Evolutionary conservation across 2,329 filamentous ascomycete genomes (phyloP), one percentile per base, ranked within the genome.

Genomic region (Diaporthe batatas): DNA sequence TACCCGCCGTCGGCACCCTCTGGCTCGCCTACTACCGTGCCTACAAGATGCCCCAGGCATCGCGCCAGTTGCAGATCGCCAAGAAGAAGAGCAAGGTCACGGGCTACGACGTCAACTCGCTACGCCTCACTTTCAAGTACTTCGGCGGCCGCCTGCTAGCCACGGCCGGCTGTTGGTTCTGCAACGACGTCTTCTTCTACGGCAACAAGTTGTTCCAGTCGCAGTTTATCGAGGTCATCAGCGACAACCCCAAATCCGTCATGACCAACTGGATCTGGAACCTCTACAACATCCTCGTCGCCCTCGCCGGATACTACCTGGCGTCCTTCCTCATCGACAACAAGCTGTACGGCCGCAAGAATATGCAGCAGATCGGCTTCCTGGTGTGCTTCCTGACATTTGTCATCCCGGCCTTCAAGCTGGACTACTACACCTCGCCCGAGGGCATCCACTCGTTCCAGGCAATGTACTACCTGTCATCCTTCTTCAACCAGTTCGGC

Each of bases 401-500:
- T 84, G 88, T 98, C 80, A 89, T 98, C 54, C 96, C 96, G 1
- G 95, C 93, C 58, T 98, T 98, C 89, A 87, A 94, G 80, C 98
- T 92, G 86, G 82, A 93, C 0, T 95, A 96, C 89, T 98, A 95
- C 86, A 94, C 90, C 25, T 87, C 86, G 65, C 85, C 88, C 0
- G 86, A 86, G 7, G 90, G 94, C 78, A 92, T 98, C 81, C 91
- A 94, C 79, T 86, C 88, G n/a, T 98, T 98, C 91, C 95, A 98
- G 86, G 91, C 95, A 80, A 98, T 98, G 94, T 98, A 98, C 89
- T 98, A 98, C 86, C 83, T 98, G 77, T 97, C 94, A 10, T 97
- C 94, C 32, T 98, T 98, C 88, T 98, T 98, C 91, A 98, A 98
- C 89, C 96, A 98, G 82, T 98, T 98, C 80, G 96, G 96, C 16